These are phyloP conservation scores for Skeletonema grethae DNA, from an alignment of 108 stramenopile genomes.

Conservation along the genomic window DNA sequence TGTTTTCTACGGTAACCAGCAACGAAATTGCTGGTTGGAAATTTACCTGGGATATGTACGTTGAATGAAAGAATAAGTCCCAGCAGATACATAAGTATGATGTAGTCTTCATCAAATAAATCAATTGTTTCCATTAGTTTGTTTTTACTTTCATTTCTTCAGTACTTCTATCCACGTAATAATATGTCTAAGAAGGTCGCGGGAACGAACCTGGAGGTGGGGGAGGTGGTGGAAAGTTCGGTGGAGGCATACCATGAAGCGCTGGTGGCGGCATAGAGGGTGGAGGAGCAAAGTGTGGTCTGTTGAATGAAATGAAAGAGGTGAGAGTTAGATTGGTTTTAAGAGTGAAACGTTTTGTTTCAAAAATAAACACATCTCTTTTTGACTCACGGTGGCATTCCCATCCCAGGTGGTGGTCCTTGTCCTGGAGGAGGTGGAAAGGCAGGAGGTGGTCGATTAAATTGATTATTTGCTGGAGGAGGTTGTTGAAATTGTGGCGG, in stretches of 20 bases:
- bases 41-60: no score
- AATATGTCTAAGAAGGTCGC: constrained; percentile 1
- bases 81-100: no score
- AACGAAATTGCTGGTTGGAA: no score
- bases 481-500: constrained; percentile 38
- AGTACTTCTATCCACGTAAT: neutral
- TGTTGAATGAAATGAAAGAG: neutral
- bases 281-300: constrained; percentile 16
- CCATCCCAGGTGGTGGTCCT: constrained; percentile 16
- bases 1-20: no score
- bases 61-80: no score
- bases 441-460: constrained; percentile 21
- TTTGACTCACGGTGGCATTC: constrained; percentile 1
- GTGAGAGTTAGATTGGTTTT: neutral
- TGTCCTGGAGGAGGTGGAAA: constrained; percentile 9
- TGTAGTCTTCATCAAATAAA: no score
- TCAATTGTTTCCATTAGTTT: no score
- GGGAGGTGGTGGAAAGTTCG: constrained; percentile 21
- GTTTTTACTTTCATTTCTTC: neutral
- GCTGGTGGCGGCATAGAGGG: constrained; percentile 7
- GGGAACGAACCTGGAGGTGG: constrained; percentile 15
- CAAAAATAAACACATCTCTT: neutral
- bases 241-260: constrained; percentile 12
- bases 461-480: constrained; percentile 16
- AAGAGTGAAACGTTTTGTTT: neutral